Conservation (phyloP, 1,284 basidiomycete species). For the Ustilago esculenta region DNA sequence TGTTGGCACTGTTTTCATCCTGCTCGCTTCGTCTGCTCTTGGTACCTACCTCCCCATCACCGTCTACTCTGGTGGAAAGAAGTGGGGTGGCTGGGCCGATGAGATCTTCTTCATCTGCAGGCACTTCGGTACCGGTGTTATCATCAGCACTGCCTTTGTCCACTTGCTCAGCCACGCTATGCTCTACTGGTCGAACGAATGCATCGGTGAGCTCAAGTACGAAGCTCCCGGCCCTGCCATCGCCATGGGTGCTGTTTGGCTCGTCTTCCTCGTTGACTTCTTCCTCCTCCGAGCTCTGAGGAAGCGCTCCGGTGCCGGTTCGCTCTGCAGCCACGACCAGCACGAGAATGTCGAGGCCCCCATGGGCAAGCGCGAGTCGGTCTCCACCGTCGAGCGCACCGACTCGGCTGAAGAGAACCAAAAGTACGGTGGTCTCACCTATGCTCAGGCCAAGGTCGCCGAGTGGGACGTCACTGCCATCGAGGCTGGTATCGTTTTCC, state of each 20-base stretch:
- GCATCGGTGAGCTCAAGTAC: constrained; percentile 68
- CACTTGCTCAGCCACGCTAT: constrained; percentile 70
- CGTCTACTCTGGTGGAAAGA: constrained; percentile 52
- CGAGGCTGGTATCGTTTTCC: constrained; percentile 70
- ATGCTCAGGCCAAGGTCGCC: constrained; percentile 28
- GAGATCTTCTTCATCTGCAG: constrained; percentile 41
- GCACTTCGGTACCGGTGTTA: constrained; percentile 67
- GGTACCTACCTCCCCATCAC: constrained; percentile 68
- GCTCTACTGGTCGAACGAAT: constrained; percentile 66
- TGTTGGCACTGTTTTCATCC: constrained; percentile 68
- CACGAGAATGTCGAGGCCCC: neutral
- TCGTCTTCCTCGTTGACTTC: constrained; percentile 67
- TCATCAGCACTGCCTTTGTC: constrained; percentile 69
- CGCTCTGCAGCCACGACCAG: constrained; percentile 10
- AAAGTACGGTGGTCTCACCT: constrained; percentile 14
- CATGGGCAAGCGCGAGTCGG: constrained; percentile 2
- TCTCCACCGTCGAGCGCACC: constrained; percentile 4
- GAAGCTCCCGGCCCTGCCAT: constrained; percentile 69
- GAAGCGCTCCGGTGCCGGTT: neutral
- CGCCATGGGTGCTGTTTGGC: constrained; percentile 48
- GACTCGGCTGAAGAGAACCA: neutral
- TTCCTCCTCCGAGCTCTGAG: constrained; percentile 24
- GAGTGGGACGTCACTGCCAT: constrained; percentile 65
- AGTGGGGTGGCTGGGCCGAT: constrained; percentile 4
- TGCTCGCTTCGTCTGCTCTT: constrained; percentile 67